Base-by-base conservation (phyloP, 805 yeast genomes). In the Ogataea zsoltii region DNA sequence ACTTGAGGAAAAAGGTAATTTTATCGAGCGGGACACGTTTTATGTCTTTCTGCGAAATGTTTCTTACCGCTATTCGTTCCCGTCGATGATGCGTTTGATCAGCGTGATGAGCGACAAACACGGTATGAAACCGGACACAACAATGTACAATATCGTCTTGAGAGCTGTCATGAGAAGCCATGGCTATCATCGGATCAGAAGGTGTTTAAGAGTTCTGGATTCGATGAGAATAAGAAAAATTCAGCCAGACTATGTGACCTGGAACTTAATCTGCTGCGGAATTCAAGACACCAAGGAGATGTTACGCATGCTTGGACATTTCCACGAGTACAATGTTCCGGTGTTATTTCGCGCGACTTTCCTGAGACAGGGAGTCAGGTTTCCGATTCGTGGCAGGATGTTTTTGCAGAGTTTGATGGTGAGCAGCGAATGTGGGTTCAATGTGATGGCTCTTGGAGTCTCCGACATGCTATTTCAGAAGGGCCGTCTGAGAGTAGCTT, bases 181-280 rank as follows among this genome's bases (percentile, higher is more conserved):
- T 2, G 35, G 46, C 13, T 42, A 29, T 28, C 33, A 48, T 17
- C 33, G 49, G 16, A 45, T 49, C 9, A 32, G 51, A 14, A 38
- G 54, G 16, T 46, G 47, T 14, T 25, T 44, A 5, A 15, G 42
- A 13, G 23, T 32, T 16, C 21, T 54, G 15, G 15, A 36, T 11
- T 19, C 4, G 9, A 51, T 54, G 53, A 26, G 43, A 11, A 5
- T 18, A 0, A 14, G 25, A 6, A 33, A 36, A 9, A 15, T 54
- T 7, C 34, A 3, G 14, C 54, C 54, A 1, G 53, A 54, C 32
- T 16, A 38, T 15, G 17, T 48, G 31, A 54, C 56, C 12, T 54
- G 55, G 55, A 51, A 51, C 33, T 23, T 54, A 4, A 14, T 51
- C 2, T 42, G 46, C 23, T 36, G 48, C 10, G 43, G 51, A 2